Evolutionary conservation across 345 rosid genomes (phyloP), one percentile per base, ranked within the genome.

Genomic region (Murraya paniculata): DNA sequence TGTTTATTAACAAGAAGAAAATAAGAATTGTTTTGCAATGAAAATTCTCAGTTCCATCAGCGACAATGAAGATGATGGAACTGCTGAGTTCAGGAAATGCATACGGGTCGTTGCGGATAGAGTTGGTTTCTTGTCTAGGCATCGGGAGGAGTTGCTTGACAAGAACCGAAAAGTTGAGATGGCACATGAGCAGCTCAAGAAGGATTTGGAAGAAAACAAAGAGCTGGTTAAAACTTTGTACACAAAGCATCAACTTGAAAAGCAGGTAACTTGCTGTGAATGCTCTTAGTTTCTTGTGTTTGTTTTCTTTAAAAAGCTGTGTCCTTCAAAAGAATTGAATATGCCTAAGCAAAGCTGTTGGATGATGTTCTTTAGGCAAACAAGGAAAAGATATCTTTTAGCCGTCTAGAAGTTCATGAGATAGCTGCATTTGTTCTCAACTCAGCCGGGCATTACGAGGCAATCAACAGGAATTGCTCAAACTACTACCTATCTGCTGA

Each of bases 391-490:
- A 92, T 97, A 83, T 94, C 97, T 38, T 93, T 94, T 62, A 82
- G 88, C 71, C 97, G 93, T 67, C 82, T 97, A 73, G 97, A 93
- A 88, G 95, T 93, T 58, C 98, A 91, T 74, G 97, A 93, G 85
- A 88, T 90, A 69, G 99, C 98, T 68, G 99, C 98, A 48, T 97
- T 97, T 86, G 93, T 97, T 78, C 90, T 88, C 53, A 93, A 93
- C 75, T 80, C 89, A 41, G 78, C 88, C 13, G 98, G 97, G 74
- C 88, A 94, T 79, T 97, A 94, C 1, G 97, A 93, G 84, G 99
- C 98, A 13, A 90, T 97, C 74, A 91, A 82, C 82, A 82, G 96
- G 80, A 91, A 84, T 84, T 86, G 88, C 86, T 85, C 84, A 21
- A 91, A 89, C 81, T 93, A 88, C 86, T 97, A 93, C 80, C 84